A percentile compares a stretch with the other conserved stretches of the same genome.
These are phyloP conservation scores for Fusarium transvaalense DNA, from an alignment of 2,329 filamentous ascomycete genomes.

Conservation along the genomic window DNA sequence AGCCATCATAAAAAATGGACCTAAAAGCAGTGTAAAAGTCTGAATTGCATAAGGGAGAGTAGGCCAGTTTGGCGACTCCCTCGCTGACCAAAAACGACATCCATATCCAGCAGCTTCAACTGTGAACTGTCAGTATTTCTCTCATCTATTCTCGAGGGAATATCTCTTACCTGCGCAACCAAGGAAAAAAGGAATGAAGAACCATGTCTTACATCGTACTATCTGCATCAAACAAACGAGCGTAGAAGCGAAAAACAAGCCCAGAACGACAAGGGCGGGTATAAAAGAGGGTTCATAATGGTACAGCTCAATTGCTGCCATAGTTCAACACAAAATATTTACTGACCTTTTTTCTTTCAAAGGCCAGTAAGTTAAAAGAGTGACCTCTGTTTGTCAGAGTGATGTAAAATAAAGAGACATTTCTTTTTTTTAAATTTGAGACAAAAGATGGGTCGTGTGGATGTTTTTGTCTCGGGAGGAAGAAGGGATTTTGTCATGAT, in stretches of 20 bases:
- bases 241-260: conserved; percentile 55
- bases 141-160: rapidly evolving
- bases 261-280: conserved; percentile 56
- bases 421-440: conserved; percentile 6
- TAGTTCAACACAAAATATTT: neutral
- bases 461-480: conserved; percentile 23
- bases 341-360: neutral
- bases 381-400: neutral
- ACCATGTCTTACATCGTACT: conserved; percentile 60
- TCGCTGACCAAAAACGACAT: conserved; percentile 59
- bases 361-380: neutral
- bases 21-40: conserved; percentile 52
- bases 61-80: conserved; percentile 53
- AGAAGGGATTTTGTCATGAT: neutral
- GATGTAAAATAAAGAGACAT: conserved; percentile 22
- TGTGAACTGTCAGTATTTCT: neutral
- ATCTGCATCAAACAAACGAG: conserved; percentile 56
- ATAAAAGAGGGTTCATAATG: conserved; percentile 60
- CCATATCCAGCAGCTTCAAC: conserved; percentile 55
- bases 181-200: conserved; percentile 63
- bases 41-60: conserved; percentile 54
- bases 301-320: conserved; percentile 51
- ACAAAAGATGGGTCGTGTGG: neutral
- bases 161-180: conserved; percentile 59
- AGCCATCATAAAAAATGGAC: conserved; percentile 57